Conservation (phyloP, 2,329 filamentous ascomycete species). For the Alternaria longipes region DNA sequence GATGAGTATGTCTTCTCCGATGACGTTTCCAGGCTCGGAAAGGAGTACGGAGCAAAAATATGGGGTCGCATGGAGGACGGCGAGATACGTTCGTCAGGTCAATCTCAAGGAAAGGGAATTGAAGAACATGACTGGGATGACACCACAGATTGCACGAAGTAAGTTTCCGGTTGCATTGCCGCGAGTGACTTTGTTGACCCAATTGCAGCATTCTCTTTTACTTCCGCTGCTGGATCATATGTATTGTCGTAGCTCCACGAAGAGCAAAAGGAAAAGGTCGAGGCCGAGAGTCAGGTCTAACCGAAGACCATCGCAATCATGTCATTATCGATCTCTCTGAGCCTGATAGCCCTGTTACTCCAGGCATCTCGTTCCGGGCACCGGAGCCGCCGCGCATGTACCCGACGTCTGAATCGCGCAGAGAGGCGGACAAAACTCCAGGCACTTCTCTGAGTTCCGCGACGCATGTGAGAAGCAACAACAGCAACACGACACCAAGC, state of each 20-base stretch:
- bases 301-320: background rate
- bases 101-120: conserved; percentile 3
- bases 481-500: background rate
- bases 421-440: background rate
- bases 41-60: conserved; percentile 14
- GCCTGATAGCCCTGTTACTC: background rate
- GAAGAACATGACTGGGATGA: conserved; percentile 18
- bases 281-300: background rate
- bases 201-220: conserved; percentile 16
- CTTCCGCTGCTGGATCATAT: conserved; percentile 25
- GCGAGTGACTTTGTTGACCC: background rate
- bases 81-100: background rate
- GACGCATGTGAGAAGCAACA: background rate
- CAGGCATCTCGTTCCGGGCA: background rate
- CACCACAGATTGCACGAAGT: conserved; percentile 9
- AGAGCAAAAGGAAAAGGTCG: conserved; percentile 14
- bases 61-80: conserved; percentile 16
- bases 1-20: conserved; percentile 13
- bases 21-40: conserved; percentile 9
- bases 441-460: background rate
- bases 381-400: conserved; percentile 7
- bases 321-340: background rate
- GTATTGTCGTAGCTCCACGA: conserved; percentile 6
- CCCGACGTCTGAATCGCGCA: background rate
- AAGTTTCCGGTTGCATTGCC: background rate